phyloP scores from a whole-genome alignment of 2,329 filamentous ascomycete species.

The Pestalotiopsis sp. region DNA sequence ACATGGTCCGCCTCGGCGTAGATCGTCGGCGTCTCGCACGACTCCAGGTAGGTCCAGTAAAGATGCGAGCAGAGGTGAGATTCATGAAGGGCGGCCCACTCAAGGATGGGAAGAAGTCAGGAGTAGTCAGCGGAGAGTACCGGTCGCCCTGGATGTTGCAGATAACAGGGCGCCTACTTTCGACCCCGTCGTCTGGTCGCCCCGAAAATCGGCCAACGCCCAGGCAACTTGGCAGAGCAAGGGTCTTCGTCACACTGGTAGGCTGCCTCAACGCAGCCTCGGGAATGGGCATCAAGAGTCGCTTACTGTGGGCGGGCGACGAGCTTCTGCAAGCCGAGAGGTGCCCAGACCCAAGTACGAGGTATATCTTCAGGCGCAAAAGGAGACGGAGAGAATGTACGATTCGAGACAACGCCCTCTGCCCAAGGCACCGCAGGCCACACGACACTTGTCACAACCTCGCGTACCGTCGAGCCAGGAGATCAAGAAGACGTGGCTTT shows the following conservation, averaged over 20 bases:
- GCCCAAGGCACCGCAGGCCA: neutral
- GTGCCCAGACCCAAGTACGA: neutral
- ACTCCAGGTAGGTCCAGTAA: neutral
- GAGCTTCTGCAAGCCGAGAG: neutral
- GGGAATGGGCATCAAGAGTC: neutral
- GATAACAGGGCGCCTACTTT: neutral
- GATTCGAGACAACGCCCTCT: neutral
- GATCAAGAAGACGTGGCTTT: neutral
- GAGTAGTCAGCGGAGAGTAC: neutral
- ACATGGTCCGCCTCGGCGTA: neutral
- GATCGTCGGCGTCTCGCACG: no score
- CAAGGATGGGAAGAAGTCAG: neutral
- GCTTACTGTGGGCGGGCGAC: neutral
- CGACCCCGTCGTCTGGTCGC: neutral
- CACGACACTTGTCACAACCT: neutral
- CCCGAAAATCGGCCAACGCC: neutral
- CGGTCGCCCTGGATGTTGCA: neutral
- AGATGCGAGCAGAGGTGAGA: neutral
- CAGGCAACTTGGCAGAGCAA: neutral
- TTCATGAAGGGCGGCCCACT: neutral
- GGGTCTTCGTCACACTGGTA: neutral
- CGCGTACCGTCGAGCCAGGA: neutral
- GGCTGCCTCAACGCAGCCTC: neutral
- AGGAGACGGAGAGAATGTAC: neutral
- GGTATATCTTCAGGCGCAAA: neutral